phyloP scores from a whole-genome alignment of 148 eudicot species.

The Arbutus unedo region DNA sequence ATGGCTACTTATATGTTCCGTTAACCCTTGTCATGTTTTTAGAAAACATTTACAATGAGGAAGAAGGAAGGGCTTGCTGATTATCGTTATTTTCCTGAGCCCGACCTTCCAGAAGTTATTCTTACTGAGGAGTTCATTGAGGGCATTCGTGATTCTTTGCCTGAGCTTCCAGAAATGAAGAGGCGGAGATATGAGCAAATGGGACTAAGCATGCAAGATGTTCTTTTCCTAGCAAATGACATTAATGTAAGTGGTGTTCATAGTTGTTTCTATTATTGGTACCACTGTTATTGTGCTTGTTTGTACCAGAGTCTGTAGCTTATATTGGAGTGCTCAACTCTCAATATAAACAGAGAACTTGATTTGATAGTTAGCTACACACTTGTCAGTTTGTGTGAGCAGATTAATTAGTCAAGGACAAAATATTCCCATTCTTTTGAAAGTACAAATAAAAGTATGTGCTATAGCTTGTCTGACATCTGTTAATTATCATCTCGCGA shows the following conservation, averaged over 20 bases:
- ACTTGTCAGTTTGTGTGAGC: conserved; percentile 5
- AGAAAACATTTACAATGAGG: conserved; percentile 99
- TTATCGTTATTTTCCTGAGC: conserved; percentile 97
- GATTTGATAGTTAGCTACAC: not conserved
- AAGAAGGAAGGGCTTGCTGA: conserved; percentile 98
- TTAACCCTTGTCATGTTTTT: conserved; percentile 28
- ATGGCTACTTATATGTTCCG: conserved; percentile 26
- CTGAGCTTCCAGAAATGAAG: conserved; percentile 93
- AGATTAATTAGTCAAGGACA: not conserved
- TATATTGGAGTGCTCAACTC: not conserved
- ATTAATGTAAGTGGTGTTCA: conserved; percentile 50
- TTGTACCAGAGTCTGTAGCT: not conserved
- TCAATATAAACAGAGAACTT: not conserved
- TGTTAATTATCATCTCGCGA: too few relatives aligned
- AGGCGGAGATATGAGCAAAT: conserved; percentile 78
- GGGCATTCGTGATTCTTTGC: conserved; percentile 59
- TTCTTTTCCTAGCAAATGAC: conserved; percentile 87
- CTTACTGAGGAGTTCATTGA: conserved; percentile 62
- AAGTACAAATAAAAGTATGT: not conserved
- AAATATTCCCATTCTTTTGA: not conserved
- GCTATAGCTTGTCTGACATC: too few relatives aligned
- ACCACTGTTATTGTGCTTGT: not conserved
- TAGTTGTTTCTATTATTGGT: not conserved
- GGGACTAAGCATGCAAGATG: conserved; percentile 96
- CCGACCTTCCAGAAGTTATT: conserved; percentile 85